Conservation (phyloP, 2,329 filamentous ascomycete species). For the Hypoxylon sp. region DNA sequence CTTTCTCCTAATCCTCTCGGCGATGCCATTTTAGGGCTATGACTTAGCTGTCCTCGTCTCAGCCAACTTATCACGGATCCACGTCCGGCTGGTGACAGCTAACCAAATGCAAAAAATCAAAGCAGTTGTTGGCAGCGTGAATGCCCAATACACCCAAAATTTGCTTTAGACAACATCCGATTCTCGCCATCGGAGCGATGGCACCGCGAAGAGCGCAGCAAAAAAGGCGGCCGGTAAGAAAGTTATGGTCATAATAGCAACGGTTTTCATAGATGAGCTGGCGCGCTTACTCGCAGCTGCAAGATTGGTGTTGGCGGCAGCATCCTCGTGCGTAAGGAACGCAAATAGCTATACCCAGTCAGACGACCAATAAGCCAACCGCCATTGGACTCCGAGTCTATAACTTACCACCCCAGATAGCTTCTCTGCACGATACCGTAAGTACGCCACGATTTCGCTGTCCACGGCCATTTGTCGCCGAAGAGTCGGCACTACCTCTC, state of each 20-base stretch:
- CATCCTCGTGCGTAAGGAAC: slow-evolving; percentile 5
- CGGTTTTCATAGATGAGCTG: slow-evolving; percentile 36
- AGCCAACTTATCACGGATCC: neutral
- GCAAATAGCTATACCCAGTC: neutral
- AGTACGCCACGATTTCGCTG: neutral
- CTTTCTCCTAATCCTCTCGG: no score
- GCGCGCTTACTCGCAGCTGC: slow-evolving; percentile 15
- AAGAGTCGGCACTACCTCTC: neutral
- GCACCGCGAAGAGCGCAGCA: slow-evolving; percentile 49
- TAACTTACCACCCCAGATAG: slow-evolving; percentile 4
- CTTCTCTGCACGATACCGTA: neutral
- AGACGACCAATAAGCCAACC: neutral
- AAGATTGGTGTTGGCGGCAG: neutral
- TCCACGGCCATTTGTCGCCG: neutral
- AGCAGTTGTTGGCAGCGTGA: slow-evolving; percentile 53
- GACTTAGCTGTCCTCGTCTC: neutral
- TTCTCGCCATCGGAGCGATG: slow-evolving; percentile 41
- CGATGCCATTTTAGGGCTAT: no score
- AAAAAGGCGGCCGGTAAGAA: slow-evolving; percentile 51
- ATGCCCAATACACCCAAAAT: slow-evolving; percentile 63
- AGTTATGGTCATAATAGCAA: slow-evolving; percentile 46
- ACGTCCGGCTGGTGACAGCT: neutral
- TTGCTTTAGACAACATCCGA: slow-evolving; percentile 26
- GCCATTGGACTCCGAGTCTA: neutral
- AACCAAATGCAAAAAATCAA: slow-evolving; percentile 1